Evolutionary conservation across 225 moss, liverwort and hornwort species (phyloP), one percentile per base, ranked within the genome.

Genomic region (Rhytidiadelphus loreus): DNA sequence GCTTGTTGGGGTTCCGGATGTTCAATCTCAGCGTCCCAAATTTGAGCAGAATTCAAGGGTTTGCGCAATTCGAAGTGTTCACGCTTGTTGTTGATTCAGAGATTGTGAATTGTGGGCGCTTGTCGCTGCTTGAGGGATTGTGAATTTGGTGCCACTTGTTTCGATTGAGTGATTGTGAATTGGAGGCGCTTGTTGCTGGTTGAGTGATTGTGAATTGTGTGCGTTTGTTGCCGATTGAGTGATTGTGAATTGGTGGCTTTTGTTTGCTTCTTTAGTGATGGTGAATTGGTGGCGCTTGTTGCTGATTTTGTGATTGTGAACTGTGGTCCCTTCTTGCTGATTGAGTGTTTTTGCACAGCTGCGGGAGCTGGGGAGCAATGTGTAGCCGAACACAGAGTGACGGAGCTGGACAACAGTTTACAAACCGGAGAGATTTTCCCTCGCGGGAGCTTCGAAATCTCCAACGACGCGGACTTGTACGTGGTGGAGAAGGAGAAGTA

Each of bases 401-500:
- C 88, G 11, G 89, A 95, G n/a, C n/a, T 71, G 30, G 98, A 96
- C 89, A 98, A 96, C 83, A 30, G 66, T 23, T 83, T 98, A 66
- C 81, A 80, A 84, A 92, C 96, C 9, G 96, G 96, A 58, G 94
- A 96, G 68, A 53, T 69, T 16, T 98, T 98, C 24, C 98, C 96
- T 8, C 74, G 88, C 33, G 91, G 90, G 5, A 89, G 85, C 75
- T 95, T 94, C 65, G 74, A 85, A 43, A 50, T 75, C 55, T 91
- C 89, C 78, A 91, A 88, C 65, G 91, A 96, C 86, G 90, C 98
- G 12, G 94, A 98, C 86, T 25, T 94, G 57, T 96, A 95, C 77
- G 96, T 92, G 7, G 92, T 98, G 7, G 98, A 96, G 85, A 98
- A 98, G 89, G 98, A 95, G 91, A 95, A 95, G 84, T 98, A 96